Evolutionary conservation across 2,329 filamentous ascomycete genomes (phyloP).

Genomic region (Apiospora aurea): DNA sequence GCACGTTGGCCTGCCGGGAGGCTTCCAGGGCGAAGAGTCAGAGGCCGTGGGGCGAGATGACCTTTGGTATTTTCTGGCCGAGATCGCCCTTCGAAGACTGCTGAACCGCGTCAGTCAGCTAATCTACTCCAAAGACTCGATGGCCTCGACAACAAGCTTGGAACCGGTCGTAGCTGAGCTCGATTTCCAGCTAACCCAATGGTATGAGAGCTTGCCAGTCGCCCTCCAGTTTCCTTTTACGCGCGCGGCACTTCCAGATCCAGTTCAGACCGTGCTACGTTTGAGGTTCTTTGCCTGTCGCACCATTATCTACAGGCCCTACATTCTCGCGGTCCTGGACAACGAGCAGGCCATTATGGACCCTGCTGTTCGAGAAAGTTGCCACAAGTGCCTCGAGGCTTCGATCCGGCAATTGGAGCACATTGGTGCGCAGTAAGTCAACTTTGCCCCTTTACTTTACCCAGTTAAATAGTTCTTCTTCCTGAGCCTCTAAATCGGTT

Average conservation of each 20-base stretch:
- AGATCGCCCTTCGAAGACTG: constrained; percentile 79
- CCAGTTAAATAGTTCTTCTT: constrained; percentile 24
- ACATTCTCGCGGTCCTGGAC: constrained; percentile 80
- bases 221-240: constrained; percentile 81
- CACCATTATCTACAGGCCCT: constrained; percentile 86
- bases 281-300: constrained; percentile 85
- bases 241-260: constrained; percentile 70
- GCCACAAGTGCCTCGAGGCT: constrained; percentile 82
- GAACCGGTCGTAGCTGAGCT: constrained; percentile 82
- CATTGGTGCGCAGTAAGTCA: constrained; percentile 75
- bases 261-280: constrained; percentile 80
- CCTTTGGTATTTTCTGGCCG: constrained; percentile 85
- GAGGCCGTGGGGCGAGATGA: constrained; percentile 75
- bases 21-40: constrained; percentile 75
- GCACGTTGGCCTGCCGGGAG: constrained; percentile 77
- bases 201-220: constrained; percentile 80
- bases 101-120: constrained; percentile 82
- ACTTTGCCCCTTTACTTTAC: constrained; percentile 33
- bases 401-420: constrained; percentile 82
- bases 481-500: constrained; percentile 20
- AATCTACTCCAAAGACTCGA: constrained; percentile 77
- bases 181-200: constrained; percentile 83
- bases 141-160: constrained; percentile 74
- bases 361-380: constrained; percentile 76
- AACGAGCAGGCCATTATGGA: constrained; percentile 78